phyloP scores from a whole-genome alignment of 1,139 yeast species.

The Taiozyma sp. region DNA sequence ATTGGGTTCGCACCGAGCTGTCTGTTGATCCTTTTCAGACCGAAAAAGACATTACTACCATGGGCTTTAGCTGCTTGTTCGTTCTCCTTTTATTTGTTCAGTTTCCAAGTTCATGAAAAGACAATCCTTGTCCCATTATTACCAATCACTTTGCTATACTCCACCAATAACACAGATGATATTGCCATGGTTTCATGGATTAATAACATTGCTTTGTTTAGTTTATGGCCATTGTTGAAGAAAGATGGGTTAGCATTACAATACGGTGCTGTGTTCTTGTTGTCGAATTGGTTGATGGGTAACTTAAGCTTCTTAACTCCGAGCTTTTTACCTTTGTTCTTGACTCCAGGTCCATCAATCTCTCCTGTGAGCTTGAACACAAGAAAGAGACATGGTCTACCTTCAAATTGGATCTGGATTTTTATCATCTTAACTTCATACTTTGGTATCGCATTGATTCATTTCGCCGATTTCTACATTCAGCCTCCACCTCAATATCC shows the following conservation, averaged over 20 bases:
- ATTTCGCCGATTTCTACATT: slow-evolving; percentile 46
- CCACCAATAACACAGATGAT: slow-evolving; percentile 52
- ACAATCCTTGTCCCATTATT: slow-evolving; percentile 81
- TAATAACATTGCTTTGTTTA: slow-evolving; percentile 76
- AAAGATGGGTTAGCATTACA: slow-evolving; percentile 74
- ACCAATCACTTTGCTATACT: slow-evolving; percentile 71
- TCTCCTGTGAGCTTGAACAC: slow-evolving; percentile 26
- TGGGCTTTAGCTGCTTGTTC: slow-evolving; percentile 85
- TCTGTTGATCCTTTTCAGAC: slow-evolving; percentile 45
- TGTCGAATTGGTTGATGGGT: slow-evolving; percentile 86
- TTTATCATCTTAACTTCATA: slow-evolving; percentile 57
- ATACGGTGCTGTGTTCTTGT: slow-evolving; percentile 52
- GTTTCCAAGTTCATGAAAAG: slow-evolving; percentile 96
- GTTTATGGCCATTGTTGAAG: slow-evolving; percentile 82
- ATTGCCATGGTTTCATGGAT: slow-evolving; percentile 83
- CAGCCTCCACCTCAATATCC: slow-evolving; percentile 63
- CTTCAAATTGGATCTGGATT: slow-evolving; percentile 50
- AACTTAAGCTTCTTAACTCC: slow-evolving; percentile 43
- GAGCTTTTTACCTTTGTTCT: slow-evolving; percentile 34
- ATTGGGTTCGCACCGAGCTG: slow-evolving; percentile 66
- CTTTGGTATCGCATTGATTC: slow-evolving; percentile 45
- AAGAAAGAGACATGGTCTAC: slow-evolving; percentile 44
- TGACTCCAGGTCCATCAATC: slow-evolving; percentile 39
- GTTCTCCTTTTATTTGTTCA: slow-evolving; percentile 83
- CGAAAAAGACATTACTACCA: slow-evolving; percentile 46